A percentile compares a stretch with the other conserved stretches of the same genome.
Evolutionary conservation across 2,329 filamentous ascomycete species (phyloP).

Genomic region (Scedosporium minutisporum): DNA sequence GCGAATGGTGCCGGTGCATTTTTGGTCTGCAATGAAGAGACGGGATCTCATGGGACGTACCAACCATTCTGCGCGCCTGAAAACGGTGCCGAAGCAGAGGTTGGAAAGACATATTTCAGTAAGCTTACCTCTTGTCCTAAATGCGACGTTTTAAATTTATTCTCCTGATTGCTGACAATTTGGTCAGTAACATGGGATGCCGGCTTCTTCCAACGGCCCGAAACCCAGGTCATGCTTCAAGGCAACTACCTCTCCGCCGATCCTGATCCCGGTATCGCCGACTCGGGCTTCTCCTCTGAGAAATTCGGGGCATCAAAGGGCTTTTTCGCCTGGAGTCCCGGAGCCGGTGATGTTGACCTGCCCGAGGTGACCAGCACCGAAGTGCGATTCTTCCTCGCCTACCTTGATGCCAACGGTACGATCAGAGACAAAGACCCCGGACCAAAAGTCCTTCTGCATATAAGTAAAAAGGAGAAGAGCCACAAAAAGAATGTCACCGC

Average conservation of each 20-base stretch:
- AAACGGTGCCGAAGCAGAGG: constrained; percentile 5
- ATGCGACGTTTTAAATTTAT: too few relatives aligned
- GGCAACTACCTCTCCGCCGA: constrained; percentile 9
- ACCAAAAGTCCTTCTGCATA: constrained; percentile 9
- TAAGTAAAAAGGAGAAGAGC: not conserved
- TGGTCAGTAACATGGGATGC: constrained; percentile 12
- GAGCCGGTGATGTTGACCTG: constrained; percentile 6
- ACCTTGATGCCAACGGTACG: constrained; percentile 4
- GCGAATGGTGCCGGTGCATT: constrained; percentile 10
- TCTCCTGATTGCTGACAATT: constrained; percentile 1
- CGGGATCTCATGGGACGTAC: constrained; percentile 7
- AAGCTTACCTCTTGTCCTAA: not conserved
- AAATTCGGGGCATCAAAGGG: constrained; percentile 8
- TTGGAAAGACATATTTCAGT: constrained; percentile 12
- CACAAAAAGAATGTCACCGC: constrained; percentile 6
- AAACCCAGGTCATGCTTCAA: constrained; percentile 9
- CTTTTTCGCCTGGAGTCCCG: constrained; percentile 11
- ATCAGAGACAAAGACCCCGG: constrained; percentile 7
- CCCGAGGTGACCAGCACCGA: constrained; percentile 4
- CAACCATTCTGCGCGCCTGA: constrained; percentile 12
- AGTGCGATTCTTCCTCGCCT: constrained; percentile 11
- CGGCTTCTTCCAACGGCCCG: constrained; percentile 9
- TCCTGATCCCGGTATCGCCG: not conserved
- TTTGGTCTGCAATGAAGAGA: constrained; percentile 9
- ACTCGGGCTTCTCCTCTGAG: constrained; percentile 10